Base-by-base conservation (phyloP, 176 grass and related monocot genomes). In the Themeda triandra region DNA sequence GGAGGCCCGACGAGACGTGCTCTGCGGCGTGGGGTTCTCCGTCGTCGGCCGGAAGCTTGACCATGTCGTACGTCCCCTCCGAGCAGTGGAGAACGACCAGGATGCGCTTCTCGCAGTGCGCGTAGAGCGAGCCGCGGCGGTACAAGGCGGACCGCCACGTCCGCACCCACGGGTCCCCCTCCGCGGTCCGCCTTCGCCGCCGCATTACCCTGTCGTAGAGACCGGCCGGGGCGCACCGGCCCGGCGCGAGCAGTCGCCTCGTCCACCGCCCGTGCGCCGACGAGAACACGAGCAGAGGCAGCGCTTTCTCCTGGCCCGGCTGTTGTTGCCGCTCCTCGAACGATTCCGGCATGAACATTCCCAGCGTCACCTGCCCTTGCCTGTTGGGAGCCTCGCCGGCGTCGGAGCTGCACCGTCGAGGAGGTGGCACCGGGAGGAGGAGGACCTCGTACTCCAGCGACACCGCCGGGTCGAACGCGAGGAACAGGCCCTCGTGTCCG, bases 11-110 rank as follows among this genome's bases (percentile, higher is more conserved):
- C 49, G 65, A 1, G 21, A 36, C 59, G 41, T 65, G 40, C 3
- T 27, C 56, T n/a, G n/a, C n/a, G n/a, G n/a, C n/a, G n/a, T n/a
- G n/a, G n/a, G n/a, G n/a, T n/a, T n/a, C n/a, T 30, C 14, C 69
- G 14, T 17, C 23, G 53, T 10, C 31, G 13, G n/a, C 12, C 4
- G 72, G 76, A 15, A 65, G 72, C 62, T 40, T 49, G 62, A 67
- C 62, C 72, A 76, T 67, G 60, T 84, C 62, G 60, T 84, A 67
- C n/a, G 32, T 76, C 14, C 71, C 82, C 71, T 67, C 41, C 21
- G 71, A 25, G 40, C 23, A 51, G 21, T 71, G 70, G 25, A 75
- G 32, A 23, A 71, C 71, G 59, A 75, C 40, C 5, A 84, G 59
- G 41, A 84, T 3, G 30, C 44, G 28, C 58, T 45, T 36, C 27